A percentile compares a stretch with the other conserved stretches of the same genome.
These are phyloP conservation scores for Lactuca saligna DNA, from an alignment of 129 eudicot species.

Conservation along the genomic window DNA sequence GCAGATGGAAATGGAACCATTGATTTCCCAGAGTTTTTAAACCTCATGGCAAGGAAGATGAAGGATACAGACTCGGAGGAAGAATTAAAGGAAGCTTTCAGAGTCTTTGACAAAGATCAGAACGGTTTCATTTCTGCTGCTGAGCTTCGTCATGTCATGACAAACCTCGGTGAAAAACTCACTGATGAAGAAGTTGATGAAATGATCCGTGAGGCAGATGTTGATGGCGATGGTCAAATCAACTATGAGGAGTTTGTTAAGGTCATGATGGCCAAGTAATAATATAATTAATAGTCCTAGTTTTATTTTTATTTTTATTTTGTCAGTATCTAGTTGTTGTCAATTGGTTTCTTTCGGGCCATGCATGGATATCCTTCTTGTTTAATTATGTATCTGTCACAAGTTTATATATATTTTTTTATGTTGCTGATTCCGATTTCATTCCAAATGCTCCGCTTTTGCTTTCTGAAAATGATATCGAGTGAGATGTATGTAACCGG, in stretches of 20 bases:
- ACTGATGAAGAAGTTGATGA: constrained; percentile 46
- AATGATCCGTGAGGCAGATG: constrained; percentile 45
- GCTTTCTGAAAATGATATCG: not conserved
- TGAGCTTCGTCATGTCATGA: constrained; percentile 44
- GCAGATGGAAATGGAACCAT: constrained; percentile 44
- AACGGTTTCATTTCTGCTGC: constrained; percentile 45
- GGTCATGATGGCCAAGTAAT: constrained; percentile 48
- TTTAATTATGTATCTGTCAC: constrained; percentile 40
- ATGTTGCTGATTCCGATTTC: constrained; percentile 24
- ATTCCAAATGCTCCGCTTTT: not conserved
- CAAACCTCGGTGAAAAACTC: constrained; percentile 41
- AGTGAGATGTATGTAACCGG: not conserved
- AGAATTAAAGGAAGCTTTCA: constrained; percentile 43
- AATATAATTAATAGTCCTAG: not conserved
- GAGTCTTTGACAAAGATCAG: constrained; percentile 43
- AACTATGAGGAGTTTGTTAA: constrained; percentile 48
- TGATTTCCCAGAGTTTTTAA: constrained; percentile 40
- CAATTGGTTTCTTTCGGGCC: constrained; percentile 22
- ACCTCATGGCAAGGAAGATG: constrained; percentile 44
- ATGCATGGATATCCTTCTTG: constrained; percentile 31
- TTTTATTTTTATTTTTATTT: not conserved
- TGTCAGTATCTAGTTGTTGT: constrained; percentile 24
- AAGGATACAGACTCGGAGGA: constrained; percentile 43
- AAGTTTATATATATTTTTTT: constrained; percentile 3
- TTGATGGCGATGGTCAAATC: constrained; percentile 45